phyloP scores from a whole-genome alignment of 805 yeast species.

The Candida sithepensis region DNA sequence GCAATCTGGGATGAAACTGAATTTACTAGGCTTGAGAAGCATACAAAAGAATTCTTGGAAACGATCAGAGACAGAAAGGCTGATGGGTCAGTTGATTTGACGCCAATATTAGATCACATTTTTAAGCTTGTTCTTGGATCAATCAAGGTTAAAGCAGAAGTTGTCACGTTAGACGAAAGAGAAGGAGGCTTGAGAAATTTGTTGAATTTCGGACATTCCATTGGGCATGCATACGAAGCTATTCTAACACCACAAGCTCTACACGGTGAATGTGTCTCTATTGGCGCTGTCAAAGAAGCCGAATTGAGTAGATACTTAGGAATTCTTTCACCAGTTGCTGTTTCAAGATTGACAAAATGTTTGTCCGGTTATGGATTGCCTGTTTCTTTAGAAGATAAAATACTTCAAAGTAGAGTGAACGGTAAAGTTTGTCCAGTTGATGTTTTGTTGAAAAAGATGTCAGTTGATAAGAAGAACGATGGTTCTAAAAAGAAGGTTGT shows the following conservation, averaged over 20 bases:
- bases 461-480: conserved; percentile 94
- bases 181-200: conserved; percentile 92
- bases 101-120: conserved; percentile 68
- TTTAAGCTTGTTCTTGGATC: conserved; percentile 80
- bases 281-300: conserved; percentile 93
- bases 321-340: conserved; percentile 85
- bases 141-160: conserved; percentile 87
- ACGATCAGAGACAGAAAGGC: conserved; percentile 49
- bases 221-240: conserved; percentile 99
- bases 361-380: conserved; percentile 86
- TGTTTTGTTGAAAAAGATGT: conserved; percentile 74
- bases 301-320: conserved; percentile 93
- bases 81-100: conserved; percentile 55
- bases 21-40: conserved; percentile 76
- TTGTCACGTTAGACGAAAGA: conserved; percentile 89
- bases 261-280: conserved; percentile 99
- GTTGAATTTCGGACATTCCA: conserved; percentile 92
- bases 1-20: conserved; percentile 95
- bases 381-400: conserved; percentile 66
- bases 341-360: conserved; percentile 81
- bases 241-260: conserved; percentile 91
- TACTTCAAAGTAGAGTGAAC: conserved; percentile 65
- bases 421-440: conserved; percentile 76
- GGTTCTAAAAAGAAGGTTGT: conserved; percentile 89
- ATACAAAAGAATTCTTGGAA: conserved; percentile 65